These are phyloP conservation scores for Clonostachys solani DNA, from an alignment of 2,329 filamentous ascomycete genomes.

Conservation along the genomic window DNA sequence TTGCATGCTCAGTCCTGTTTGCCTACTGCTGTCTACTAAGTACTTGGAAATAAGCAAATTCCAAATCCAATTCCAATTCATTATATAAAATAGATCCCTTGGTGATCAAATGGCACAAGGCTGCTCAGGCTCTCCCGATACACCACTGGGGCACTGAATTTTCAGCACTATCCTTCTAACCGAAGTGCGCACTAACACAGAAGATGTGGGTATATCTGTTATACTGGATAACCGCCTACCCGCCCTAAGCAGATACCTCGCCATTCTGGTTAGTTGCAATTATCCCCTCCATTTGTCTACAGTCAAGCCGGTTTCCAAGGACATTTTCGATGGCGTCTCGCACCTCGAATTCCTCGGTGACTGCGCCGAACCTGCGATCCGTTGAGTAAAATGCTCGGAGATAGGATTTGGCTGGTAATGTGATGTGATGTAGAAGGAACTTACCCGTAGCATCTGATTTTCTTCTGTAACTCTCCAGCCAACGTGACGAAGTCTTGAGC, in stretches of 20 bases:
- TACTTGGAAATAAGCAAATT: not conserved
- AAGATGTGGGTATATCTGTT: constrained; percentile 8
- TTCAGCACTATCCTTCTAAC: too few species aligned
- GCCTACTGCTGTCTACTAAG: too few species aligned
- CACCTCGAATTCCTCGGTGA: constrained; percentile 66
- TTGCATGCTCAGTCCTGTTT: too few species aligned
- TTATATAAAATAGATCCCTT: too few species aligned
- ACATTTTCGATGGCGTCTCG: constrained; percentile 73
- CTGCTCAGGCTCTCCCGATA: too few species aligned
- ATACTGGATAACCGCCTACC: too few species aligned
- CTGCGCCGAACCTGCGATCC: constrained; percentile 51
- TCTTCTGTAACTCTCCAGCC: constrained; percentile 69
- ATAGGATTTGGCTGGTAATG: not conserved
- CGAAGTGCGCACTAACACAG: constrained; percentile 1
- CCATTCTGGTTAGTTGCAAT: too few species aligned
- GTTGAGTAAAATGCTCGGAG: not conserved
- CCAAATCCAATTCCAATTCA: not conserved
- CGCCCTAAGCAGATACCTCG: too few species aligned
- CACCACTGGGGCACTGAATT: too few species aligned
- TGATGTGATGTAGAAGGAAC: constrained; percentile 24
- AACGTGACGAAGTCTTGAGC: constrained; percentile 67
- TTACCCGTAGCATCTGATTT: constrained; percentile 90
- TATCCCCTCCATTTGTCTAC: too few species aligned
- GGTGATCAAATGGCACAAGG: too few species aligned
- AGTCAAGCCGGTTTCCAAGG: constrained; percentile 5